Evolutionary conservation across 176 grass and related monocot genomes (phyloP), one percentile per base, ranked within the genome.

Genomic region (Rhynchospora breviuscula): DNA sequence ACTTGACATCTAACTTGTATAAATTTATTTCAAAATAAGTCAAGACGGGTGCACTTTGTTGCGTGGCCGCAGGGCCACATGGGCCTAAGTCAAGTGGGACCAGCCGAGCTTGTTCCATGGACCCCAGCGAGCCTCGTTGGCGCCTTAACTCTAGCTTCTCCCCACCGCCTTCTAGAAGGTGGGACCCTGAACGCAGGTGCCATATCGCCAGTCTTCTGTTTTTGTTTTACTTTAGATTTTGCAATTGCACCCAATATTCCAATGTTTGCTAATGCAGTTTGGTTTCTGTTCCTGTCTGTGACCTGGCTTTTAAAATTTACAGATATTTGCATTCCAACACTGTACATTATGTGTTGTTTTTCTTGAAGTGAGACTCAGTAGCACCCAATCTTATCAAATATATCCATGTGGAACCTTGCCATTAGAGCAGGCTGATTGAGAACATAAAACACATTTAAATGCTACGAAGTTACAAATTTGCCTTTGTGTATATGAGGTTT

Each of bases 41-140:
- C 89, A 95, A 92, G 80, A 99, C 93, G 96, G 96, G 96, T 85
- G 91, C 93, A 82, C 89, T 95, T 89, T 99, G 96, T 87, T 99
- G 96, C 48, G 89, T 95, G 93, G 93, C 96, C 88, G 86, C 89
- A 17, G 80, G 96, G 96, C 96, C 96, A 95, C 96, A 99, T 95
- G 96, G 93, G 87, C 85, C 89, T 8, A 99, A 92, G 79, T 92
- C 96, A 61, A 91, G 72, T 83, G 75, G 47, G 76, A 82, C 87
- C 52, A 91, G 87, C 87, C 86, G 84, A 93, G 87, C 89, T 65
- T 86, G 68, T 88, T 98, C 95, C 70, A 90, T 98, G 91, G 96
- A 98, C 87, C 92, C 90, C 72, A 89, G 79, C 22, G 89, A 95
- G 63, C 96, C 96, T 85, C 91, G 64, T 44, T 98, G 96, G 96